These are phyloP conservation scores for Condylostoma magnum DNA, from an alignment of 169 alveolate genomes.

Conservation along the genomic window DNA sequence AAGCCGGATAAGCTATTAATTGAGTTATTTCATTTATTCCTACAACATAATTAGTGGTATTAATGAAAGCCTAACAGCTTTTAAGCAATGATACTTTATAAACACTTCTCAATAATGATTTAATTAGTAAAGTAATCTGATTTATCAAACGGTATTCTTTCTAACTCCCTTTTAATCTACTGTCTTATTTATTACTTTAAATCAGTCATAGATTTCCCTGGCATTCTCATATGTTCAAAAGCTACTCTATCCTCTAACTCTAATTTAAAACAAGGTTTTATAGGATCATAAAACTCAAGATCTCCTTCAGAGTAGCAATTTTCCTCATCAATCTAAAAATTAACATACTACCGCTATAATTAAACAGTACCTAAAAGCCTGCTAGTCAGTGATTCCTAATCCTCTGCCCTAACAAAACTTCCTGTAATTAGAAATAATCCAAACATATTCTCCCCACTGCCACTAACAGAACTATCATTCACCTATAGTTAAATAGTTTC, in stretches of 20 bases:
- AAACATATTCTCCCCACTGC: slow-evolving; percentile 23
- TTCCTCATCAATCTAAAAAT: background rate
- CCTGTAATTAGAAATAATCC: slow-evolving; percentile 14
- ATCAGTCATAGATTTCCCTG: background rate
- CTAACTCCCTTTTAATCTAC: slow-evolving; percentile 19
- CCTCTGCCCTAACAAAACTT: background rate
- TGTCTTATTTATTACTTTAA: background rate
- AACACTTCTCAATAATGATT: too few species aligned
- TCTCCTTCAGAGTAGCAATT: slow-evolving; percentile 24
- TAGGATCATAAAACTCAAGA: background rate
- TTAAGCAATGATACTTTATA: too few species aligned
- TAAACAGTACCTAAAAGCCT: background rate
- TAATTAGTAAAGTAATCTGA: slow-evolving; percentile 15
- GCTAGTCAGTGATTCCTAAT: background rate
- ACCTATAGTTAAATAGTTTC: background rate
- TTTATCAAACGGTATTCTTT: slow-evolving; percentile 20
- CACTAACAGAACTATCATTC: background rate
- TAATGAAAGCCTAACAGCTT: too few species aligned
- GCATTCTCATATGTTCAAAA: slow-evolving; percentile 33
- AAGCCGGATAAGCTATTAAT: too few species aligned
- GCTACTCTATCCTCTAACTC: slow-evolving; percentile 25
- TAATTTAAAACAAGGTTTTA: slow-evolving; percentile 5
- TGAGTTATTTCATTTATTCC: too few species aligned
- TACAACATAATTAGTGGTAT: too few species aligned
- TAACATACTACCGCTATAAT: background rate